Conservation (phyloP, 1,139 yeast genomes). For the Candida smagusa region DNA sequence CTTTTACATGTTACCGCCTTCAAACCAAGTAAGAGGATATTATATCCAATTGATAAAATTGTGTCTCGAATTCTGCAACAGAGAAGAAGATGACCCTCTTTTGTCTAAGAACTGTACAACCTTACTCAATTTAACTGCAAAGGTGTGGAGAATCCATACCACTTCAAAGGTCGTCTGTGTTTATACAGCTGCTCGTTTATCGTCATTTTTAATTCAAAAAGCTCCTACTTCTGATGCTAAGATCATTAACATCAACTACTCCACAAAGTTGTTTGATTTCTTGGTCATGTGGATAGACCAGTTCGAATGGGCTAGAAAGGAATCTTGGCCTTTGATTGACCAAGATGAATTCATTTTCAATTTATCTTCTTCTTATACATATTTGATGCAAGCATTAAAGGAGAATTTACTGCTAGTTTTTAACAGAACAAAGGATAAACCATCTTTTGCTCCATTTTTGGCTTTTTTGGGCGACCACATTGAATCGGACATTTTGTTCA, state of each 20-base stretch:
- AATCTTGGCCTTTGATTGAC: conserved; percentile 48
- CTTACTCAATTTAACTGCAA: conserved; percentile 45
- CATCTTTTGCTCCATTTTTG: conserved; percentile 59
- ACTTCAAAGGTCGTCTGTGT: conserved; percentile 52
- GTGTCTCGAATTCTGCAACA: conserved; percentile 19
- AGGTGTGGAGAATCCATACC: conserved; percentile 59
- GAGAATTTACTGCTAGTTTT: conserved; percentile 46
- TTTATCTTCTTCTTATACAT: conserved; percentile 46
- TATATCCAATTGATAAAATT: conserved; percentile 26
- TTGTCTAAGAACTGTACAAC: conserved; percentile 39
- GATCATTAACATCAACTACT: conserved; percentile 28
- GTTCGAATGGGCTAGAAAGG: conserved; percentile 33
- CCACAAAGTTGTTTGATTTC: conserved; percentile 26
- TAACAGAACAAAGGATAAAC: conserved; percentile 43
- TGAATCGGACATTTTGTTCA: conserved; percentile 47
- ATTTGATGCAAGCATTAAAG: conserved; percentile 46
- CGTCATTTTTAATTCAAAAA: conserved; percentile 33
- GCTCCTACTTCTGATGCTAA: conserved; percentile 21
- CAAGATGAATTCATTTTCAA: conserved; percentile 51
- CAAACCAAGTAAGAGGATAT: conserved; percentile 27
- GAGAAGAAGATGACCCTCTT: conserved; percentile 19
- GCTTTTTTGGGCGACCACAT: conserved; percentile 50
- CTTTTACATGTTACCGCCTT: conserved; percentile 42
- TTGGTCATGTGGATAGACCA: conserved; percentile 33
- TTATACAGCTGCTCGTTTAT: conserved; percentile 51